phyloP scores from a whole-genome alignment of 2,329 filamentous ascomycete genomes.

The Capronia americana region DNA sequence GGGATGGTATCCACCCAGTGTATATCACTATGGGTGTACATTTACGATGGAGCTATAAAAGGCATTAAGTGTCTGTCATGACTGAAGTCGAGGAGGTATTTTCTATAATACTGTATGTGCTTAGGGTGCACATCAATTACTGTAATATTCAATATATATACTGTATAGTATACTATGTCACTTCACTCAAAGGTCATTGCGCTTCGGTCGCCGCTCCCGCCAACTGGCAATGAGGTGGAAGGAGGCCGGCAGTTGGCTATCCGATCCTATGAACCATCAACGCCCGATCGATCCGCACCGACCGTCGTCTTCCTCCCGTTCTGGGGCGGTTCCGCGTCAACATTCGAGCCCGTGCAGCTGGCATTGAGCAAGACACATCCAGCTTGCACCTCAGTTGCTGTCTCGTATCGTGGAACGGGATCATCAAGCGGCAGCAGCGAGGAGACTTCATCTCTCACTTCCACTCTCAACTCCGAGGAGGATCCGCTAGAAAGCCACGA shows the following conservation, averaged over 20 bases:
- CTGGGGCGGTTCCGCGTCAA: slow-evolving; percentile 21
- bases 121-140: no score
- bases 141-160: no score
- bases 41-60: no score
- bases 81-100: no score
- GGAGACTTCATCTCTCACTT: background rate
- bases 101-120: no score
- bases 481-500: background rate
- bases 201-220: background rate
- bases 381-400: background rate
- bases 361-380: background rate
- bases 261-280: slow-evolving; percentile 5
- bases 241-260: slow-evolving; percentile 1
- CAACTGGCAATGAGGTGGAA: background rate
- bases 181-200: background rate
- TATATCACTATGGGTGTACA: no score
- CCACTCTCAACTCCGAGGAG: background rate
- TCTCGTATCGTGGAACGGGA: slow-evolving; percentile 18
- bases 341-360: slow-evolving; percentile 3
- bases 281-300: background rate
- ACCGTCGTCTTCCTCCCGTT: slow-evolving; percentile 20
- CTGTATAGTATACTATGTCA: background rate
- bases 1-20: no score
- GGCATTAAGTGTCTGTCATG: no score
- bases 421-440: background rate